These are phyloP conservation scores for Pinus taeda DNA, from an alignment of 75 land plant genomes.

Conservation along the genomic window DNA sequence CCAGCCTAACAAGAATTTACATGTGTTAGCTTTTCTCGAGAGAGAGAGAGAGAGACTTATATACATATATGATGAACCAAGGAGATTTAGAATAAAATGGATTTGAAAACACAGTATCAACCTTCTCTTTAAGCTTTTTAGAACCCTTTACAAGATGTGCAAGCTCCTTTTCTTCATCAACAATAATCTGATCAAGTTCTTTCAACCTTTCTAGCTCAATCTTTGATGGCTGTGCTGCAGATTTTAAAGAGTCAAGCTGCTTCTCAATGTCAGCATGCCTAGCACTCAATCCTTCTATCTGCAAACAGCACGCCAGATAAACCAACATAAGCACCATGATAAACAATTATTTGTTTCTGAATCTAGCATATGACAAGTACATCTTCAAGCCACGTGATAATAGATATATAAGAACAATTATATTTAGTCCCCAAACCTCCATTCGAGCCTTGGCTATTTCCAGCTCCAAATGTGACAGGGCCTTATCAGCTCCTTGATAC, in stretches of 20 bases:
- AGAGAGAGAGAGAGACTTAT: no score
- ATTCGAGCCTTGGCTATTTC: conserved; percentile 73
- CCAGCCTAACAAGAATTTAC: conserved; percentile 43
- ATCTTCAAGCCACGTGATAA: not conserved
- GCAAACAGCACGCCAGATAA: conserved; percentile 4
- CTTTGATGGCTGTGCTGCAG: conserved; percentile 55
- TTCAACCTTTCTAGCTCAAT: conserved; percentile 64
- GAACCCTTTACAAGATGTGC: conserved; percentile 55
- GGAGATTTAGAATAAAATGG: conserved; percentile 1
- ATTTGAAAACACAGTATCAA: conserved; percentile 4
- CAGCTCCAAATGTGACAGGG: conserved; percentile 51
- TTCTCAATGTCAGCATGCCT: conserved; percentile 58
- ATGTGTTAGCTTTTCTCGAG: not conserved
- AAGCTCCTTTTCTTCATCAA: conserved; percentile 60
- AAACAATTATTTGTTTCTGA: conserved; percentile 1
- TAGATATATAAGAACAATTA: not conserved
- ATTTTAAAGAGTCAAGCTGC: conserved; percentile 66
- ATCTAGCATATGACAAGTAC: not conserved
- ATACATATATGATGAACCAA: not conserved
- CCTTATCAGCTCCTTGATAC: conserved; percentile 66
- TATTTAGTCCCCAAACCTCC: conserved; percentile 51
- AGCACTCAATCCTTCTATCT: conserved; percentile 75
- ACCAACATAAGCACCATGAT: not conserved
- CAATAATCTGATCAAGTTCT: conserved; percentile 52
- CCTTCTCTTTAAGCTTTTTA: conserved; percentile 69